Conservation (phyloP, 2,329 filamentous ascomycete genomes). For the Karstenula rhodostoma region DNA sequence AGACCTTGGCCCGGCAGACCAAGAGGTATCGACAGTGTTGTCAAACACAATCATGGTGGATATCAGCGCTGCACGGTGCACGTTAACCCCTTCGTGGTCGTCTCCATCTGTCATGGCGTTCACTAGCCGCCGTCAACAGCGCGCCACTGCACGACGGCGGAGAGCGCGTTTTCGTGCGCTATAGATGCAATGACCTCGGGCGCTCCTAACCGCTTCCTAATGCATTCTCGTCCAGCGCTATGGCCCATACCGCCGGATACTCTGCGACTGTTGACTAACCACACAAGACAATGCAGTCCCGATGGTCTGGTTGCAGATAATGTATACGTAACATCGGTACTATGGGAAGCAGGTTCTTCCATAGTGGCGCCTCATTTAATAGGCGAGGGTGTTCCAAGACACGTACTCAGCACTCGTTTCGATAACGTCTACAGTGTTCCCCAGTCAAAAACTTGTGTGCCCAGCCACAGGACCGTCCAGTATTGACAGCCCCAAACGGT, state of each 20-base stretch:
- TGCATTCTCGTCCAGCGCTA: constrained; percentile 4
- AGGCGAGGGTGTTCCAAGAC: background rate
- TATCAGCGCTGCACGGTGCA: background rate
- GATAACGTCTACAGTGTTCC: constrained; percentile 37
- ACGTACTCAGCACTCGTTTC: background rate
- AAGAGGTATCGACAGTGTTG: background rate
- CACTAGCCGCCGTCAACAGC: constrained; percentile 2
- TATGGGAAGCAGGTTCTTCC: constrained; percentile 3
- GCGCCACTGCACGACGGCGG: background rate
- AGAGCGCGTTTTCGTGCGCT: background rate
- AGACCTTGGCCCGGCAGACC: background rate
- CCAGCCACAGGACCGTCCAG: constrained; percentile 36
- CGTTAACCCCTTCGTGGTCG: background rate
- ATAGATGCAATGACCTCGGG: background rate
- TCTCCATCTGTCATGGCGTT: background rate
- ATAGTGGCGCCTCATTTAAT: background rate
- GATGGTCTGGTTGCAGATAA: constrained; percentile 11
- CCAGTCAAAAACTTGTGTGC: constrained; percentile 45
- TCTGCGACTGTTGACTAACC: background rate
- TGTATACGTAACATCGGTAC: constrained; percentile 16
- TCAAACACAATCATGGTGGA: background rate
- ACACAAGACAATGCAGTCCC: constrained; percentile 2
- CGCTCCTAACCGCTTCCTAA: background rate
- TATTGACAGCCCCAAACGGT: constrained; percentile 46
- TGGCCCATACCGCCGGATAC: background rate